Conservation (phyloP, 768 basidiomycete genomes). For the Austroboletus festivus region DNA sequence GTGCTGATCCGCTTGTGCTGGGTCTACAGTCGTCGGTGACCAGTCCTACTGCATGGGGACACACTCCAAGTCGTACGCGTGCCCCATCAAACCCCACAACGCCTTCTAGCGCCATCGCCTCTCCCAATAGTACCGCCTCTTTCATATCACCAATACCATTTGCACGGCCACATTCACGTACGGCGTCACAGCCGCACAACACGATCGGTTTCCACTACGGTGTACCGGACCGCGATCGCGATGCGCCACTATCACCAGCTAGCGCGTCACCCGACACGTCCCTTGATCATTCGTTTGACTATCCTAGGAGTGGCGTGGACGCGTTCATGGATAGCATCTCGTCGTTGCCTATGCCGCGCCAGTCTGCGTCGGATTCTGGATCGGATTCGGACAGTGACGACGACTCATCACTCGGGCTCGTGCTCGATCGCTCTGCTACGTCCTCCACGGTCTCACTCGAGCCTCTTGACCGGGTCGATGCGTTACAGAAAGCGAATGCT, state of each 20-base stretch:
- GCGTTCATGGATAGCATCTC: conserved; percentile 47
- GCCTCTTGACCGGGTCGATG: conserved; percentile 69
- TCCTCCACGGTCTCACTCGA: conserved; percentile 71
- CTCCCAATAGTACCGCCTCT: conserved; percentile 39
- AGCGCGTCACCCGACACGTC: conserved; percentile 36
- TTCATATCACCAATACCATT: conserved; percentile 40
- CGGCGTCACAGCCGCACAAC: conserved; percentile 46
- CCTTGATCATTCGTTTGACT: conserved; percentile 37
- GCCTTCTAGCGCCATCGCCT: conserved; percentile 33
- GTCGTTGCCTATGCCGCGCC: conserved; percentile 57
- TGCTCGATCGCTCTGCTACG: conserved; percentile 55
- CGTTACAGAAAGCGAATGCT: conserved; percentile 65
- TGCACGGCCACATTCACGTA: conserved; percentile 67
- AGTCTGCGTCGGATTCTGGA: conserved; percentile 38
- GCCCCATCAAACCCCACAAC: conserved; percentile 69
- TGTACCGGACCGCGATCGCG: conserved; percentile 38
- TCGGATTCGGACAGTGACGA: conserved; percentile 51
- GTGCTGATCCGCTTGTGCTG: conserved; percentile 8
- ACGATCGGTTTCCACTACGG: conserved; percentile 41
- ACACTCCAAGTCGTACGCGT: conserved; percentile 49
- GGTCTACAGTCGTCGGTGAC: conserved; percentile 32
- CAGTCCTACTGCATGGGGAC: conserved; percentile 43
- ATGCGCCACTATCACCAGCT: conserved; percentile 24
- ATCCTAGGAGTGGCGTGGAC: conserved; percentile 32
- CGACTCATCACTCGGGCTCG: conserved; percentile 49